These are phyloP conservation scores for Mallotus japonicus DNA, from an alignment of 441 rosid genomes.

Conservation along the genomic window DNA sequence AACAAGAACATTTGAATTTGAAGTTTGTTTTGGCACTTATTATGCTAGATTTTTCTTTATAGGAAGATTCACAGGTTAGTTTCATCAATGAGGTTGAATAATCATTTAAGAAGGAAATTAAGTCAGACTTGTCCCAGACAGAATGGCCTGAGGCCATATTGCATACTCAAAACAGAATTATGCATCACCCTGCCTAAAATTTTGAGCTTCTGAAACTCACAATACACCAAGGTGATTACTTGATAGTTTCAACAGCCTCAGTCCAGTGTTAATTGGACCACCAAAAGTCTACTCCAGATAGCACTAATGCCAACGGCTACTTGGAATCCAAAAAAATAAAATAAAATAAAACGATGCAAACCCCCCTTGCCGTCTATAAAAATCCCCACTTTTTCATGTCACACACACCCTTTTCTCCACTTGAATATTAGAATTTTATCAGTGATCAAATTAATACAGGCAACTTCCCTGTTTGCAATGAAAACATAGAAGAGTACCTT, in stretches of 20 bases:
- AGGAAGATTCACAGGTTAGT: neutral
- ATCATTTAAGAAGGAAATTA: neutral
- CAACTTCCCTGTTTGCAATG: neutral
- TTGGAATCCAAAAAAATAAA: too few relatives aligned
- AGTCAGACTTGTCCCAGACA: neutral
- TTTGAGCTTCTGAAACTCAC: neutral
- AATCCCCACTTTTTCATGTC: neutral
- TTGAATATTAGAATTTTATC: neutral
- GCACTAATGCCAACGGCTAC: too few relatives aligned
- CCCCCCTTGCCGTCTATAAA: neutral
- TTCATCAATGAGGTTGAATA: neutral
- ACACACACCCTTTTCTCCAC: neutral
- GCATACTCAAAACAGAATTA: neutral
- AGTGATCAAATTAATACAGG: neutral
- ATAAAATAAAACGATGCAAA: neutral
- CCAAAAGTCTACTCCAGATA: too few relatives aligned
- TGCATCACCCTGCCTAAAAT: neutral
- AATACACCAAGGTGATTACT: neutral
- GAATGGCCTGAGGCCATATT: neutral
- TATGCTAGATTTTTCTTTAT: neutral
- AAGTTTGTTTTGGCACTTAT: neutral
- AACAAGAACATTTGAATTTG: neutral
- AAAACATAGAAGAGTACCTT: neutral
- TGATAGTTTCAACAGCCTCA: neutral
- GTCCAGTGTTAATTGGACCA: neutral